Base-by-base conservation (phyloP, 2,329 filamentous ascomycete species). In the Diplodia sapinea region DNA sequence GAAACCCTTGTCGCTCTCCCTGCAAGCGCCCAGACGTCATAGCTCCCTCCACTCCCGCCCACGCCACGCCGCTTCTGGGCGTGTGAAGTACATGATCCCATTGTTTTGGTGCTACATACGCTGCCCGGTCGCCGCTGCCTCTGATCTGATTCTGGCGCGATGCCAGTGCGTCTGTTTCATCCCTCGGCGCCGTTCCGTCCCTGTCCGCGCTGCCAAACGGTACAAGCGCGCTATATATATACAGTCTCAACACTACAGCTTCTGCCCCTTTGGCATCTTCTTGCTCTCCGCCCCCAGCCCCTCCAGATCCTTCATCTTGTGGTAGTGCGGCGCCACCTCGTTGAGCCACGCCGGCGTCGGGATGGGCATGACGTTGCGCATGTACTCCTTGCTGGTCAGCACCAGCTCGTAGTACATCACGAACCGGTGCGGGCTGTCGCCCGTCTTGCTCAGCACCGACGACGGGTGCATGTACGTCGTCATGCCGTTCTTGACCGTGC, bases 381-480 rank as follows among this genome's bases (percentile, higher is more conserved):
- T 96, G 78, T 94, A 99, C 82, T 97, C 94, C 82, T 96, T 96
- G 33, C 87, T 90, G 47, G 92, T 94, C 72, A 92, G 84, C 11
- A 94, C 91, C 66, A 94, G 79, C 79, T 95, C 92, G 75, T 91
- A 92, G 79, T 95, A 99, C 17, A 97, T 87, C 15, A 97, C 88
- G 86, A 91, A 95, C 78, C 92, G 92, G 11, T 94, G 93, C 70
- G 94, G 89, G 0, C 87, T 85, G n/a, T 66, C 64, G 17, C 88
- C 86, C 91, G 94, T 78, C 91, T 91, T 65, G 82, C 92, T 91
- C 70, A 97, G 80, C 52, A 94, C 92, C 55, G 88, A 91, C 70
- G 89, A 93, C 0, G 95, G 95, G 77, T 99, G 95, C n/a, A 98
- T 86, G 77, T 92, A 94, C 1, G 97, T 93, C 6, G 90, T 92